Evolutionary conservation across 208 protist genomes (phyloP).

Genomic region (Lotmaria passim): DNA sequence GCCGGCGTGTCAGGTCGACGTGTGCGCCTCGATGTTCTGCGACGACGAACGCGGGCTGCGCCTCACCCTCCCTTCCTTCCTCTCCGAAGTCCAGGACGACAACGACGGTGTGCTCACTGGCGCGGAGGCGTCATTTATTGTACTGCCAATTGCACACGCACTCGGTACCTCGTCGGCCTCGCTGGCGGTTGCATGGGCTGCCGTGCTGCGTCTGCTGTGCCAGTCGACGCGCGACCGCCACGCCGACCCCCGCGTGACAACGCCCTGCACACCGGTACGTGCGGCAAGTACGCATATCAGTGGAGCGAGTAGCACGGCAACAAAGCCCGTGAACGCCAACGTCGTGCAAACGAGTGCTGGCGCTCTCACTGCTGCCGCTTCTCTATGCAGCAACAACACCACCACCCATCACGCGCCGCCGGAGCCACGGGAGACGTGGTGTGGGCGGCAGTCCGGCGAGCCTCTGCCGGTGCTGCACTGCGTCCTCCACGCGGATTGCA

Average conservation of each 20-base stretch:
- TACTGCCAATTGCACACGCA: not conserved
- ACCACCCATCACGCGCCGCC: not conserved
- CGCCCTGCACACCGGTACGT: too few relatives aligned
- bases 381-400: too few relatives aligned
- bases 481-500: not conserved
- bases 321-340: too few relatives aligned
- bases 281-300: too few relatives aligned
- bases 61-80: not conserved
- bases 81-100: not conserved
- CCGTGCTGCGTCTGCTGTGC: conserved; percentile 14
- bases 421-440: not conserved
- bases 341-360: too few relatives aligned
- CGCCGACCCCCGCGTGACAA: too few relatives aligned
- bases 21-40: not conserved
- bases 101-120: not conserved
- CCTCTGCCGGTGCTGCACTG: conserved; percentile 6
- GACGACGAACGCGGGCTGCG: conserved; percentile 7
- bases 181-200: conserved; percentile 2
- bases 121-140: conserved; percentile 1
- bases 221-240: not conserved
- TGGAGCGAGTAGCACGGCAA: too few relatives aligned
- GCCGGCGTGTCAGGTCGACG: conserved; percentile 15
- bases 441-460: not conserved
- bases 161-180: not conserved
- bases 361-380: too few relatives aligned